Conservation (phyloP, 306 rosid genomes). For the Acmispon strigosus region DNA sequence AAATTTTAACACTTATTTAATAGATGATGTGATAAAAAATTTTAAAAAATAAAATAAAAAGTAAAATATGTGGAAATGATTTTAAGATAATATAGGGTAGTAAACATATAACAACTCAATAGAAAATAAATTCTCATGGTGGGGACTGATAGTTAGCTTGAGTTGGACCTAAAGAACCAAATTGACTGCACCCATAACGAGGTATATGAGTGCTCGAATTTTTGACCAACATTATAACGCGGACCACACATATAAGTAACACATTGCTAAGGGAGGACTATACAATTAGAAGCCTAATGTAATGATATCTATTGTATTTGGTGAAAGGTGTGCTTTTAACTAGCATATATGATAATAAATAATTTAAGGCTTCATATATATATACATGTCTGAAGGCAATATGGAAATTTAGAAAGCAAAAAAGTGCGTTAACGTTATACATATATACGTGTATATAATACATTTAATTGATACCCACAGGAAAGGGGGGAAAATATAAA, state of each 20-base stretch:
- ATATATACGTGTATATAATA: not conserved
- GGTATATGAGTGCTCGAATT: constrained; percentile 23
- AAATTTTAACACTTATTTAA: too few relatives aligned
- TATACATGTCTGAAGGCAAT: not conserved
- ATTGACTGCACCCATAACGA: constrained; percentile 66
- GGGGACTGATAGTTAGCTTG: constrained; percentile 16
- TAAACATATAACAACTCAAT: too few relatives aligned
- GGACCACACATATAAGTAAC: constrained; percentile 50
- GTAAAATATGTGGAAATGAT: too few relatives aligned
- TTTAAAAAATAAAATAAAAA: too few relatives aligned
- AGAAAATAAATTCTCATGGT: constrained; percentile 17
- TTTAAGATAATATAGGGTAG: too few relatives aligned
- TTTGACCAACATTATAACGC: constrained; percentile 45
- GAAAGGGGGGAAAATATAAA: not conserved
- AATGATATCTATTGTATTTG: not conserved
- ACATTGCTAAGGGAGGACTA: not conserved
- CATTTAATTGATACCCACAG: not conserved
- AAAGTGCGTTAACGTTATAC: not conserved
- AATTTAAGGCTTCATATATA: not conserved
- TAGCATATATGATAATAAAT: too few relatives aligned
- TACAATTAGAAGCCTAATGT: not conserved
- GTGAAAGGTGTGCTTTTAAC: too few relatives aligned
- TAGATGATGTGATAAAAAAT: too few relatives aligned
- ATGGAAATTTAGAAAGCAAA: constrained; percentile 2
- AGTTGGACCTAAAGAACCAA: constrained; percentile 29